A percentile compares a stretch with the other conserved stretches of the same genome.
Evolutionary conservation across 179 eudicot genomes (phyloP).

Genomic region (Heliamphora pulchella): DNA sequence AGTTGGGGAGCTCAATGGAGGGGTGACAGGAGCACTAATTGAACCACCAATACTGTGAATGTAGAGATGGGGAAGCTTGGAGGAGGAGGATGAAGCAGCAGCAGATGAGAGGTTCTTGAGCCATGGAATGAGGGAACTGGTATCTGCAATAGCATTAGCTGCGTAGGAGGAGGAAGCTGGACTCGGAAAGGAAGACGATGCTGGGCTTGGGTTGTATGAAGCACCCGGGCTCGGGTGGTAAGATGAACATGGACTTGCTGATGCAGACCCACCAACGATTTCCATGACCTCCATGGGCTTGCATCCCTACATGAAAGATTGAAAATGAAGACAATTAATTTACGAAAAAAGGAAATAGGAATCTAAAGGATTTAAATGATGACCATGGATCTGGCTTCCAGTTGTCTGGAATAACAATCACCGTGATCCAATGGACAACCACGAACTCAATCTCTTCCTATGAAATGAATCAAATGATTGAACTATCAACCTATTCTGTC

Average conservation of each 20-base stretch:
- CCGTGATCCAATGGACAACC: not conserved
- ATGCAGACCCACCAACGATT: constrained; percentile 36
- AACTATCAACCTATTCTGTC: not conserved
- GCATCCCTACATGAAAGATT: constrained; percentile 38
- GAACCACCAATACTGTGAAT: constrained; percentile 35
- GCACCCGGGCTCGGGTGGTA: constrained; percentile 41
- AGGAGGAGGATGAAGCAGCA: constrained; percentile 36
- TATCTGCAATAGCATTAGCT: constrained; percentile 29
- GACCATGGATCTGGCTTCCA: too few relatives aligned
- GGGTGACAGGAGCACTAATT: constrained; percentile 67
- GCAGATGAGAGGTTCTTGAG: constrained; percentile 55
- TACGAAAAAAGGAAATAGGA: not conserved
- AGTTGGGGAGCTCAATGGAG: constrained; percentile 60
- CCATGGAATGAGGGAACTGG: constrained; percentile 59
- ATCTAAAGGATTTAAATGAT: too few relatives aligned
- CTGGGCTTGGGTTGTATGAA: constrained; percentile 48
- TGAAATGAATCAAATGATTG: not conserved
- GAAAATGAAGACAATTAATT: not conserved
- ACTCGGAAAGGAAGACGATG: constrained; percentile 49
- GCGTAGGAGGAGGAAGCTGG: constrained; percentile 42
- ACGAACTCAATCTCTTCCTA: not conserved
- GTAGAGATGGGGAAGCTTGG: constrained; percentile 34
- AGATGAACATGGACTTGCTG: constrained; percentile 52
- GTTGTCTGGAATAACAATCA: not conserved
- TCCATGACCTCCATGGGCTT: constrained; percentile 47